These are phyloP conservation scores for Lachnellula cervina DNA, from an alignment of 2,329 filamentous ascomycete species.

Conservation along the genomic window DNA sequence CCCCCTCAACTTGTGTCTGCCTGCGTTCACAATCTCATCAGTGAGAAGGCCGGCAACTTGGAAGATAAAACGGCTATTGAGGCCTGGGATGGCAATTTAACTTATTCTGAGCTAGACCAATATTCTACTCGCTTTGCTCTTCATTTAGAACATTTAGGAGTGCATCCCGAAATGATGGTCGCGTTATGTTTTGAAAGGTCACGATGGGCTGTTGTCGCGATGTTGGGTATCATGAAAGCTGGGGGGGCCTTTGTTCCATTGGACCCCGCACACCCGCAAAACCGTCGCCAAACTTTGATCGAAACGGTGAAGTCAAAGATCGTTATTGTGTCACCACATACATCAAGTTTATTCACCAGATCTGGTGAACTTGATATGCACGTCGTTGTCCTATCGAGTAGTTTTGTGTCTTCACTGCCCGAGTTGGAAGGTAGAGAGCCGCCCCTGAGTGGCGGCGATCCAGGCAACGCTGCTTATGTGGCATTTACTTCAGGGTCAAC, in stretches of 20 bases:
- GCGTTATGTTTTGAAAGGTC: conserved; percentile 27
- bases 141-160: conserved; percentile 12
- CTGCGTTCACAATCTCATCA: conserved; percentile 21
- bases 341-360: neutral
- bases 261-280: conserved; percentile 24
- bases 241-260: conserved; percentile 26
- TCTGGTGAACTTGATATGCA: too few relatives aligned
- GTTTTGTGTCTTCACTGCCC: too few relatives aligned
- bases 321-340: conserved; percentile 5
- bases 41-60: neutral
- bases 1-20: neutral
- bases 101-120: conserved; percentile 19
- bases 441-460: too few relatives aligned
- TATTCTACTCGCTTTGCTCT: conserved; percentile 18
- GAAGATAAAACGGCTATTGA: conserved; percentile 20
- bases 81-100: conserved; percentile 25
- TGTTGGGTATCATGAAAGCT: conserved; percentile 22
- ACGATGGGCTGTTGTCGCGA: conserved; percentile 19
- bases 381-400: too few relatives aligned
- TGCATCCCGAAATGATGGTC: conserved; percentile 16
- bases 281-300: neutral
- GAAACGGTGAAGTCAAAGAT: neutral
- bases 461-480: too few relatives aligned
- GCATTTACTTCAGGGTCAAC: too few relatives aligned
- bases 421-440: too few relatives aligned